A percentile compares a stretch with the other conserved stretches of the same genome.
phyloP scores from a whole-genome alignment of 2,329 filamentous ascomycete genomes.

The Colletotrichum spaethianum region DNA sequence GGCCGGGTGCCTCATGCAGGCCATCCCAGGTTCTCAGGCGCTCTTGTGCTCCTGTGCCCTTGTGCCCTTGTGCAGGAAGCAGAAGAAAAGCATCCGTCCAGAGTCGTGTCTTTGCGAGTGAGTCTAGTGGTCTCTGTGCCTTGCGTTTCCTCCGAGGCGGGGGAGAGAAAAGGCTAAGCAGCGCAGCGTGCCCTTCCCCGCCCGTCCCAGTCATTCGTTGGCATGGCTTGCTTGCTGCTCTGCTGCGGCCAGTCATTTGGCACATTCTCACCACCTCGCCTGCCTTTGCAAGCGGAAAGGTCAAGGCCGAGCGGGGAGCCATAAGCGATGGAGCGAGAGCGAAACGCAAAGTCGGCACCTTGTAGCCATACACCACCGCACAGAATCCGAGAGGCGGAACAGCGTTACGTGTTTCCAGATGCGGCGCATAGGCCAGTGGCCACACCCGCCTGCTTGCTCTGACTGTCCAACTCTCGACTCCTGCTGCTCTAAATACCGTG shows the following conservation, averaged over 20 bases:
- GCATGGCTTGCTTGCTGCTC: constrained; percentile 4
- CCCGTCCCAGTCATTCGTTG: constrained; percentile 2
- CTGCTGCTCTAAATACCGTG: constrained; percentile 36
- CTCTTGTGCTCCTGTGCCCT: not conserved
- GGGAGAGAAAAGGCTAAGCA: not conserved
- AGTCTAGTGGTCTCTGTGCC: constrained; percentile 18
- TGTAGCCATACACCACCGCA: not conserved
- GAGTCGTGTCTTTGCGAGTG: constrained; percentile 3
- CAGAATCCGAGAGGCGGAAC: constrained; percentile 23
- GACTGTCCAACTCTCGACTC: not conserved
- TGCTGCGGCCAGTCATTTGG: constrained; percentile 31
- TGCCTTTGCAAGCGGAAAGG: constrained; percentile 26
- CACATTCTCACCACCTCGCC: not conserved
- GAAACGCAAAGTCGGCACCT: constrained; percentile 5
- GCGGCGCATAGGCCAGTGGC: constrained; percentile 39
- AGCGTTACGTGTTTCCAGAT: constrained; percentile 35
- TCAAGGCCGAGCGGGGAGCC: constrained; percentile 20
- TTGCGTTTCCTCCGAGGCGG: not conserved
- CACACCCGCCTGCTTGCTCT: not conserved
- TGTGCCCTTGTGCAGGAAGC: not conserved
- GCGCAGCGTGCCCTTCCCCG: not conserved
- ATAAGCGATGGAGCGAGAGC: constrained; percentile 15
- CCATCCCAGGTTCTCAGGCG: constrained; percentile 23
- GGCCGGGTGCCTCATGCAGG: constrained; percentile 34
- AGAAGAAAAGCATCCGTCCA: not conserved